Evolutionary conservation across 2,329 filamentous ascomycete species (phyloP).

Genomic region (Domatiomyces catenatus): DNA sequence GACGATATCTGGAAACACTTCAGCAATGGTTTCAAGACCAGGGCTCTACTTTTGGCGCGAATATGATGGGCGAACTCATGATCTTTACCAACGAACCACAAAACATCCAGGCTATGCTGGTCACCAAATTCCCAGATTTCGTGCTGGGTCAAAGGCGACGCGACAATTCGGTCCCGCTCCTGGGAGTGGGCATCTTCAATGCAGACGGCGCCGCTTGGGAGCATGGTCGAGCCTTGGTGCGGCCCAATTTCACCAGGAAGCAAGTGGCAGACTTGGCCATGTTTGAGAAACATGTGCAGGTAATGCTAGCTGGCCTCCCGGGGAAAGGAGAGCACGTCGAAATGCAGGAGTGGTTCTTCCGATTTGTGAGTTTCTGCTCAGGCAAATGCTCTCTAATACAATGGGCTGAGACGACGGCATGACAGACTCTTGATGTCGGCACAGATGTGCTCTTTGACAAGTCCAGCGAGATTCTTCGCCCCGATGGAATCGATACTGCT

Average conservation of each 20-base stretch:
- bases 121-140: constrained; percentile 66
- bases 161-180: neutral
- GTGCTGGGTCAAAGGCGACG: constrained; percentile 49
- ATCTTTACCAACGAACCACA: constrained; percentile 11
- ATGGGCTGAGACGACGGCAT: too few species aligned
- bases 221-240: constrained; percentile 26
- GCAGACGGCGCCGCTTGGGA: constrained; percentile 32
- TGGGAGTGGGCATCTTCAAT: constrained; percentile 26
- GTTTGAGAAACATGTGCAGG: constrained; percentile 38
- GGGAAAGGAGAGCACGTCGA: constrained; percentile 1
- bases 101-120: constrained; percentile 45
- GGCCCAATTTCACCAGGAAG: constrained; percentile 37
- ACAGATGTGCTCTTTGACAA: neutral
- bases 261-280: constrained; percentile 39
- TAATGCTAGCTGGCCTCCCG: constrained; percentile 1
- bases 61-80: too few species aligned
- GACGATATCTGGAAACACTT: too few species aligned
- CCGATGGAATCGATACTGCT: neutral
- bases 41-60: too few species aligned
- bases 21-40: too few species aligned
- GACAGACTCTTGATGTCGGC: neutral
- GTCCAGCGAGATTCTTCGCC: neutral
- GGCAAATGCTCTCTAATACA: too few species aligned
- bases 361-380: neutral
- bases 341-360: constrained; percentile 1